phyloP scores from a whole-genome alignment of 176 grass and related monocot genomes.

The Cymbopogon citratus region DNA sequence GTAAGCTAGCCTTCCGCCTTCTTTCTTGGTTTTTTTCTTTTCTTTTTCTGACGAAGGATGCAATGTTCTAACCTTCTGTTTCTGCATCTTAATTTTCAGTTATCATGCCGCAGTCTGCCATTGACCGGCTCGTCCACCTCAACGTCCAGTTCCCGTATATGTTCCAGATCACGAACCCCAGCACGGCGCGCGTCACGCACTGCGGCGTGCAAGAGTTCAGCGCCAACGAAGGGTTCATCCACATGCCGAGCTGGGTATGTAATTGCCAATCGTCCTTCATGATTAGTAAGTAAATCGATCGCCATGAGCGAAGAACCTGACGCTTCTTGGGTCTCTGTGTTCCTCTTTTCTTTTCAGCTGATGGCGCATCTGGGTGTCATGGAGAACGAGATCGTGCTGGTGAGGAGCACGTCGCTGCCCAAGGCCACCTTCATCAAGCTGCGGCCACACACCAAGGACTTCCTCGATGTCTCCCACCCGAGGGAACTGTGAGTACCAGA shows the following conservation, averaged over 20 bases:
- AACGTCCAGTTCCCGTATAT: conserved; percentile 50
- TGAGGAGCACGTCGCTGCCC: conserved; percentile 52
- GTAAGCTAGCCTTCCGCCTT: neutral
- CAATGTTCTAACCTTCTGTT: neutral
- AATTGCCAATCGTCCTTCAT: neutral
- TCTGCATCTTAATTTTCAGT: conserved; percentile 23
- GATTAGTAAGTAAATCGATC: too few relatives aligned
- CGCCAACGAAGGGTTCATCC: conserved; percentile 74
- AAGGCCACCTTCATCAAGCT: conserved; percentile 70
- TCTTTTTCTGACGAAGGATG: too few relatives aligned
- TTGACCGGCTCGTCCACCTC: conserved; percentile 44
- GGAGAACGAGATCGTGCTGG: conserved; percentile 48
- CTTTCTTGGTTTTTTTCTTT: too few relatives aligned
- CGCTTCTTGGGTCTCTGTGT: too few relatives aligned
- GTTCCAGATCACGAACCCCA: conserved; percentile 58
- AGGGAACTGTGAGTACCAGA: conserved; percentile 43
- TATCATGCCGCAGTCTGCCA: conserved; percentile 66
- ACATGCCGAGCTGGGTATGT: conserved; percentile 72
- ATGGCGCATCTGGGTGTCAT: conserved; percentile 54
- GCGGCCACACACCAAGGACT: conserved; percentile 60
- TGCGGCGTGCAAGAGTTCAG: conserved; percentile 65
- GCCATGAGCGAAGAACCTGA: too few relatives aligned
- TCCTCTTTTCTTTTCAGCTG: conserved; percentile 28
- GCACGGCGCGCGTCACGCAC: conserved; percentile 30
- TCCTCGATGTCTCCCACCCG: conserved; percentile 30